Evolutionary conservation across 2,329 filamentous ascomycete species (phyloP), one percentile per base, ranked within the genome.

Genomic region (Hypoxylon sp.): DNA sequence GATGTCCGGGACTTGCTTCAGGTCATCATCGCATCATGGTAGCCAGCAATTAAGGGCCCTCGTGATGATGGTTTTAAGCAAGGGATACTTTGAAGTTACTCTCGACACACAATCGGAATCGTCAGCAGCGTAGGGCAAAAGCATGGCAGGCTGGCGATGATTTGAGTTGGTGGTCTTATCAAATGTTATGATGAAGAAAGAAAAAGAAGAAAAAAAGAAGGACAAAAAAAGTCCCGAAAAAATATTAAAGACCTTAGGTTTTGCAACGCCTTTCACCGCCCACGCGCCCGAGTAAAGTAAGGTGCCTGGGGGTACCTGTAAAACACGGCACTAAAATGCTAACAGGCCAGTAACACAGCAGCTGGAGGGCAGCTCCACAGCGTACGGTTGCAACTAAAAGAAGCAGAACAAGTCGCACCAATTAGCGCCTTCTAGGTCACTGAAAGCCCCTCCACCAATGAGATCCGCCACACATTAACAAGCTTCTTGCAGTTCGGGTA

Each of bases 21-120:
- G 82, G 82, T 85, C 81, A 84, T 84, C 82, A 82, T 64, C 82
- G 79, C 76, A 81, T 84, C 82, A 83, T 84, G 82, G 67, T 76
- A 79, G 80, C 80, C 73, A 79, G 69, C 79, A 69, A 48, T 65
- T 71, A 78, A 79, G 79, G 81, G 81, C 81, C 80, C 82, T 85
- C 82, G 79, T 83, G 81, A 83, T 77, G 73, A 85, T 84, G 82
- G 82, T 85, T 84, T 85, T 85, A 78, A 75, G 75, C 79, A 83
- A 82, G 75, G 79, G 79, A 76, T 70, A 71, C 67, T 60, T 68
- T 57, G 62, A 70, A 70, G 71, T 80, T 75, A 61, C 67, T 85
- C 81, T 84, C 68, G 81, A 82, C 81, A 74, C 78, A 76, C 72
- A 59, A 77, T 76, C 77, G 74, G 72, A 72, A 71, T 76, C 75